Evolutionary conservation across 148 eudicot species (phyloP), one percentile per base, ranked within the genome.

Genomic region (Chenopodium suecicum): DNA sequence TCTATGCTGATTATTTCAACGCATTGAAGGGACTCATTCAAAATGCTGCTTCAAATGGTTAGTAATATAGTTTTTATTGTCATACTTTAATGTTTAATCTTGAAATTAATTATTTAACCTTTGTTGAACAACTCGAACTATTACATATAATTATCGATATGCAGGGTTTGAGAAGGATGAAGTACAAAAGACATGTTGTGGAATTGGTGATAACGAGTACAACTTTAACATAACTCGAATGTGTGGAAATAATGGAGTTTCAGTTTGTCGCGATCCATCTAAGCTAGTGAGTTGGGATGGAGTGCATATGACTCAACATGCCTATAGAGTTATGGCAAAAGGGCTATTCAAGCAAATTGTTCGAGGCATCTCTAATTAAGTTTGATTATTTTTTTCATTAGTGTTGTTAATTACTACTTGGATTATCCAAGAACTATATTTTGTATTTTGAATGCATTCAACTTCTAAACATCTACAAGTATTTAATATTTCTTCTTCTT

Each of bases 11-110:
- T 62, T 85, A 85, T 62, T 82, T 56, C 76, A 32, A 62, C 17
- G 84, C 87, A 19, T 37, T 75, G 3, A 69, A 27, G 54, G 80
- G 68, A 41, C 75, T 85, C 47, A 34, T 85, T 14, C 23, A 23
- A 12, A 64, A 85, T 22, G 80, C 80, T n/a, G 37, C 80, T 68
- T 79, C 82, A 27, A 80, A 74, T 9, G 87, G 87, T 84, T 29
- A 46, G 83, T 37, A 6, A 37, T 37, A 37, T 37, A 37, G 44
- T 37, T 5, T 27, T 37, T 37, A 37, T 37, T 37, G 44, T 37
- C 44, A 37, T 6, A 37, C 7, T 37, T 37, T 0, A 37, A 37
- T 5, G 44, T 37, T 52, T 12, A 3, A 50, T 52, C 16, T 52
- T 52, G 56, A 52, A 52, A 52, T 52, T 52, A 52, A 14, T 1